These are phyloP conservation scores for Arthrobotrys megalospora DNA, from an alignment of 2,329 filamentous ascomycete species.

Conservation along the genomic window DNA sequence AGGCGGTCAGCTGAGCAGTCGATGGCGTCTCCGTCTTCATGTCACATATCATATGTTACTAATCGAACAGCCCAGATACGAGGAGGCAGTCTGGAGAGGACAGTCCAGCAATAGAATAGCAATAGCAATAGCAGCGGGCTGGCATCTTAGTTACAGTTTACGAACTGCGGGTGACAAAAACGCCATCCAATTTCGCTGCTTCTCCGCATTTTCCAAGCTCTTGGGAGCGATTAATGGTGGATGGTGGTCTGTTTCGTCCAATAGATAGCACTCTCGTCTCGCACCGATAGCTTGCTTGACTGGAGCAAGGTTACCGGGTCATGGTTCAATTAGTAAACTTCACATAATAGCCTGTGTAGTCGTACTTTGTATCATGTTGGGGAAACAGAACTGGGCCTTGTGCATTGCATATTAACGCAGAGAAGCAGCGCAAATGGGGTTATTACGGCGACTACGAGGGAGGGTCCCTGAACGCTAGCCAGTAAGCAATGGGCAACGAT, in stretches of 20 bases:
- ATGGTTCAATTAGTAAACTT: conserved; percentile 36
- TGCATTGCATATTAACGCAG: conserved; percentile 53
- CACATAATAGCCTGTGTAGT: conserved; percentile 42
- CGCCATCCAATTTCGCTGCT: conserved; percentile 53
- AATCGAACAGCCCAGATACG: conserved; percentile 38
- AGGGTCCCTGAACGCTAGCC: conserved; percentile 42
- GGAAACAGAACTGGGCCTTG: conserved; percentile 45
- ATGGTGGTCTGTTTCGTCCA: conserved; percentile 36
- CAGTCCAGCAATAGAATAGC: not conserved
- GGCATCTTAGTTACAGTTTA: conserved; percentile 26
- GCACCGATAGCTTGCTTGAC: conserved; percentile 24
- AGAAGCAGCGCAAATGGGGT: conserved; percentile 27
- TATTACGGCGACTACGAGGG: conserved; percentile 54
- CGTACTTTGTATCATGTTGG: conserved; percentile 34
- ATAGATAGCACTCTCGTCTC: conserved; percentile 51
- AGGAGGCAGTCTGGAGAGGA: conserved; percentile 1
- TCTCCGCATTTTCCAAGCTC: conserved; percentile 55
- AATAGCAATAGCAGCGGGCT: conserved; percentile 13
- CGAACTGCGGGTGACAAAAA: conserved; percentile 30
- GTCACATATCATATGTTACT: conserved; percentile 52
- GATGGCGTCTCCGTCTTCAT: conserved; percentile 32
- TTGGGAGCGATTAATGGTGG: conserved; percentile 50
- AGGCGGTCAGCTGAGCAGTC: conserved; percentile 42
- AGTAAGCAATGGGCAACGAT: conserved; percentile 37
- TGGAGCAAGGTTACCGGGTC: conserved; percentile 40